Evolutionary conservation across 768 basidiomycete genomes (phyloP).

Genomic region (Daedalea quercina): DNA sequence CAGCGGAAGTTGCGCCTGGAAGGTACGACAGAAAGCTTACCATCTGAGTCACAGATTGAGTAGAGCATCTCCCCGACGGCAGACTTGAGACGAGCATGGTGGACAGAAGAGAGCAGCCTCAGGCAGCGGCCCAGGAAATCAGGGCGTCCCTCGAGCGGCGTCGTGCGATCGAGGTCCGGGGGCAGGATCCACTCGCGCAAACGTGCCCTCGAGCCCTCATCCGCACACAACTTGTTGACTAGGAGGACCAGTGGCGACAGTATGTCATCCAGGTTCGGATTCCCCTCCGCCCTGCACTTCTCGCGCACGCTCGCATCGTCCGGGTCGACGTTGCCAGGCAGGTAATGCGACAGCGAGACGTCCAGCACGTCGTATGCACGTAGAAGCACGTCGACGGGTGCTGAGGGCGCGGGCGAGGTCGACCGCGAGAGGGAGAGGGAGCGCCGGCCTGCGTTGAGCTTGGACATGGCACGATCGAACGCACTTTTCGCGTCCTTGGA

Average conservation of each 20-base stretch:
- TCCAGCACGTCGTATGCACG: slow-evolving; percentile 68
- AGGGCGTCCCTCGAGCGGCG: slow-evolving; percentile 63
- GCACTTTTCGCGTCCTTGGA: slow-evolving; percentile 23
- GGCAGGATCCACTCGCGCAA: slow-evolving; percentile 71
- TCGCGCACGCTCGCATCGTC: slow-evolving; percentile 60
- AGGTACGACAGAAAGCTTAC: slow-evolving; percentile 23
- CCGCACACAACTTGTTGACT: slow-evolving; percentile 65
- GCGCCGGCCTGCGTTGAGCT: slow-evolving; percentile 45
- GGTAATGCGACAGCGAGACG: slow-evolving; percentile 47
- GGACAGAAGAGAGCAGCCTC: slow-evolving; percentile 67
- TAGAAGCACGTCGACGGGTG: slow-evolving; percentile 44
- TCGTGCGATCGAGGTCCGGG: slow-evolving; percentile 70
- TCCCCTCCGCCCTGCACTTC: slow-evolving; percentile 41
- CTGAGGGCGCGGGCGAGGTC: slow-evolving; percentile 36
- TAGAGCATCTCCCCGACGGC: slow-evolving; percentile 85
- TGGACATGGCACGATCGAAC: slow-evolving; percentile 53
- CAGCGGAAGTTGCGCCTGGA: too few relatives aligned
- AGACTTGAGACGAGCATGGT: slow-evolving; percentile 66
- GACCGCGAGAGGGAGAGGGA: slow-evolving; percentile 28
- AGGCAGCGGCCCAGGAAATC: slow-evolving; percentile 77
- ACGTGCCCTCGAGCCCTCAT: slow-evolving; percentile 47
- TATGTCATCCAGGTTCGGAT: slow-evolving; percentile 66
- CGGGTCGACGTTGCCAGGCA: slow-evolving; percentile 56
- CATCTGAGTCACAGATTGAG: slow-evolving; percentile 74
- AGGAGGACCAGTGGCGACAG: slow-evolving; percentile 74